A percentile compares a stretch with the other conserved stretches of the same genome.
phyloP scores from a whole-genome alignment of 2,329 filamentous ascomycete genomes.

The Stemphylium vesicarium region DNA sequence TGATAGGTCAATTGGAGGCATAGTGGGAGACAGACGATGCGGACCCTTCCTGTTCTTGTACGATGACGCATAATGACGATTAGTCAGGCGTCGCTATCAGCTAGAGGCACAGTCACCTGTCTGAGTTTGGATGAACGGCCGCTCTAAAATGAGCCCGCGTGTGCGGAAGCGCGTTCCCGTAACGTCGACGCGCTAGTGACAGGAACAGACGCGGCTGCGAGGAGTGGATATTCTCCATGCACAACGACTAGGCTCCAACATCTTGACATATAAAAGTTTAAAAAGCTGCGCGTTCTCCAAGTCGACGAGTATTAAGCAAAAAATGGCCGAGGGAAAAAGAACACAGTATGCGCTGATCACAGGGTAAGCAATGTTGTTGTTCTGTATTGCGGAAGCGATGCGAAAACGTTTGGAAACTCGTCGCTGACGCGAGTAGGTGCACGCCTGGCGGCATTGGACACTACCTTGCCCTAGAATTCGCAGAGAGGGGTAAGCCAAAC shows the following conservation, averaged over 20 bases:
- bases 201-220: background rate
- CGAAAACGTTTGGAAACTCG: background rate
- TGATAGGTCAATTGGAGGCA: background rate
- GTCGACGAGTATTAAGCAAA: background rate
- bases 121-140: too few relatives aligned
- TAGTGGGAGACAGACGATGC: background rate
- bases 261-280: background rate
- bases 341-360: conserved; percentile 47
- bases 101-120: background rate
- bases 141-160: background rate
- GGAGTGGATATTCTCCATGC: background rate
- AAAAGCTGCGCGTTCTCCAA: background rate
- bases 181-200: conserved; percentile 11
- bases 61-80: background rate
- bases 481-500: conserved; percentile 46
- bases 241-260: background rate
- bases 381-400: background rate
- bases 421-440: conserved; percentile 47
- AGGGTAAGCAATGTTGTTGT: conserved; percentile 33
- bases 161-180: background rate
- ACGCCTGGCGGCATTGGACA: conserved; percentile 65
- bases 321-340: conserved; percentile 22
- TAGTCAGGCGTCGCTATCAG: background rate
- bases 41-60: background rate
- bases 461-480: conserved; percentile 64